Evolutionary conservation across 139 green algal species (phyloP), one percentile per base, ranked within the genome.

Genomic region (Chlamydomonas urium): DNA sequence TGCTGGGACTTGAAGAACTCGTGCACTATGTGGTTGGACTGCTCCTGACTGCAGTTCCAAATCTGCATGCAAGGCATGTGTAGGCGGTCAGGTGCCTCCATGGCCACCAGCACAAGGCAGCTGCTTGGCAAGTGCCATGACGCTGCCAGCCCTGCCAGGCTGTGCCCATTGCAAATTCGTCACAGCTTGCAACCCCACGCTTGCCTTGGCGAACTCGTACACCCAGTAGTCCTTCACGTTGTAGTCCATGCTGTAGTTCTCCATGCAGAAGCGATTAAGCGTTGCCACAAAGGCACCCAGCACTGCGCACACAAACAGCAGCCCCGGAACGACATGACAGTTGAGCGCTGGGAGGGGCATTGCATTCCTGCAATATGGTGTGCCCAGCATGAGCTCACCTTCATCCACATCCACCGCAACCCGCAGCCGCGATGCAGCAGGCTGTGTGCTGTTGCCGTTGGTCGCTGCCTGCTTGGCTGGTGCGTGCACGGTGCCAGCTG

Each of bases 1-100:
- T 97, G 87, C 4, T 79, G 53, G 21, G 89, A 96, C 38, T 92
- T 72, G 75, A 98, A 98, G 72, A 98, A 98, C n/a, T 92, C 81
- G 77, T 98, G 92, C 48, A 98, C 93, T 2, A 88, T 90, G 33
- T 94, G 70, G 76, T 94, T 96, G 28, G 86, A 91, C 28, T 81
- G 72, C 19, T 95, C 93, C 69, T 90, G 84, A n/a, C 71, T 76
- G 77, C 93, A 97, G 1, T 81, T 57, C 93, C 93, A 98, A 28
- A 97, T 83, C 91, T 96, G 85, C 63, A 45, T 63, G 45, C 17
- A 56, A 56, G 17, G 17, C 17, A 56, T 56, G 21, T 56, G 21
- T n/a, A n/a, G n/a, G n/a, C n/a, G n/a, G n/a, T n/a, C n/a, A n/a
- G n/a, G n/a, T n/a, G 14, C 42, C 42, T 17, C 42, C 14, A 10